Base-by-base conservation (phyloP, 441 rosid genomes). In the Euphorbia corollata region DNA sequence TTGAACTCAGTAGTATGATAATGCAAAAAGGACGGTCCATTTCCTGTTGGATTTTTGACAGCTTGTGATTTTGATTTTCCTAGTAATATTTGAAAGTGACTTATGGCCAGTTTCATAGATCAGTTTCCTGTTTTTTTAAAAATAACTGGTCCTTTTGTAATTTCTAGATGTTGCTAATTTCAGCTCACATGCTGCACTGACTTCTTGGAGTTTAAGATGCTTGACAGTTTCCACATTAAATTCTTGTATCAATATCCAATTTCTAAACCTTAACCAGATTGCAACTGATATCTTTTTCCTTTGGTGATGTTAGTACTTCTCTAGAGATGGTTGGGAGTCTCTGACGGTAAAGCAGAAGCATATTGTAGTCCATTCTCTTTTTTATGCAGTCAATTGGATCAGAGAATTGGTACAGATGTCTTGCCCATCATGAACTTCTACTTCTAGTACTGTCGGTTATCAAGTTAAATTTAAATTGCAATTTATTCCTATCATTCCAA, bases 311-410 rank as follows among this genome's bases (percentile, higher is more conserved):
- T 77, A 91, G 97, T 84, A 85, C 73, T 86, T 87, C 74, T 64
- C 78, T 32, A 71, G 60, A 73, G 82, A 82, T 69, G 84, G 79
- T 53, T 86, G 90, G 89, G 71, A 68, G 68, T 81, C 85, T 62
- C 78, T 91, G 41, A 77, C 88, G 63, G 81, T 69, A 61, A 87
- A 85, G 81, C 92, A 89, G 87, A 86, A 79, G 80, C 83, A 89
- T 61, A 73, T 86, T 62, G 70, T 78, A 64, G 84, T 82, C 64
- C 78, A 87, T 57, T 91, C 87, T 63, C 79, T 91, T 75, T 91
- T 80, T 79, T 83, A 82, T 82, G 92, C 96, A 27, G 71, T 79
- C 68, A 91, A 91, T 69, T 89, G 96, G 94, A 86, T 89, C 59
- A 71, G 90, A 70, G 97, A 91, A 84, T 82, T 91, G 80, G 96